Percentiles rank a stretch among this genome's conserved stretches.
Evolutionary conservation across 2,329 filamentous ascomycete species (phyloP).

Genomic region (Daldinia sp.): DNA sequence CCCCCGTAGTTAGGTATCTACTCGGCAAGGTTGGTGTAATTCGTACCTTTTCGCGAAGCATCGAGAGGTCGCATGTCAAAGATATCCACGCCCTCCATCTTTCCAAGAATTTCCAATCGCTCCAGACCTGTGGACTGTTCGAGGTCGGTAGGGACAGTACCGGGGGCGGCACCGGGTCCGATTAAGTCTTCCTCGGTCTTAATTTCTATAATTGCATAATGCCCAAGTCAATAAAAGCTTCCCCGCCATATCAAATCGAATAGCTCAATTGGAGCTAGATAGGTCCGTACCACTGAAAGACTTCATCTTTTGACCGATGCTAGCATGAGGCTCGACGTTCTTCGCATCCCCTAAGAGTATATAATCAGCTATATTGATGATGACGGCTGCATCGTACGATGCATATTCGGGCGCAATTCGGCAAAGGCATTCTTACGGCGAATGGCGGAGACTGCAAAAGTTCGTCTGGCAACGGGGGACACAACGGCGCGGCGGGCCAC

Average conservation of each 20-base stretch:
- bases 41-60: conserved; percentile 80
- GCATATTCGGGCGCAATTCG: conserved; percentile 13
- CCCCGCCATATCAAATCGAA: conserved; percentile 4
- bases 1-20: background rate
- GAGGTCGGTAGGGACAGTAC: conserved; percentile 90
- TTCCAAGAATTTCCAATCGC: conserved; percentile 97
- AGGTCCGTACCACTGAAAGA: conserved; percentile 54
- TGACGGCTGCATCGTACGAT: conserved; percentile 46
- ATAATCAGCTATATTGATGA: conserved; percentile 46
- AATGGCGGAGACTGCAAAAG: conserved; percentile 66
- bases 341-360: conserved; percentile 53
- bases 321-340: conserved; percentile 57
- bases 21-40: background rate
- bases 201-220: conserved; percentile 70
- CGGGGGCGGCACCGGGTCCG: conserved; percentile 80
- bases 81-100: conserved; percentile 97
- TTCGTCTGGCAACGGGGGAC: conserved; percentile 62
- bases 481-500: conserved; percentile 68
- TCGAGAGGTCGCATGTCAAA: conserved; percentile 99
- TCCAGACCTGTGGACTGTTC: conserved; percentile 97
- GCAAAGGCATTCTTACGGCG: conserved; percentile 61
- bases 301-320: conserved; percentile 52
- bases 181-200: conserved; percentile 83
- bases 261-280: conserved; percentile 26
- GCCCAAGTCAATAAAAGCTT: conserved; percentile 34